These are phyloP conservation scores for Claviceps pusilla DNA, from an alignment of 2,329 filamentous ascomycete species.

Conservation along the genomic window DNA sequence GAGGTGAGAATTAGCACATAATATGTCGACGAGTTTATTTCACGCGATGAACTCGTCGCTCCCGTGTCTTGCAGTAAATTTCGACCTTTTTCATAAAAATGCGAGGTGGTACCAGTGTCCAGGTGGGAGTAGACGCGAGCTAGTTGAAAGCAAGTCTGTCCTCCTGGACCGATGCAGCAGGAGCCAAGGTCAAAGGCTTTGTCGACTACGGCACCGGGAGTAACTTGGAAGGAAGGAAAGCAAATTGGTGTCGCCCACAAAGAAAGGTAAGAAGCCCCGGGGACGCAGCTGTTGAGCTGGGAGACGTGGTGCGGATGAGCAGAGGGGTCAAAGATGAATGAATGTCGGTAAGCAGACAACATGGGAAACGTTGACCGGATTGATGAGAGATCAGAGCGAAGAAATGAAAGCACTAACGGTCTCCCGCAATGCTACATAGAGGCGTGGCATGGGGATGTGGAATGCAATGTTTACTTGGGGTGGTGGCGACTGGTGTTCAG, in stretches of 20 bases:
- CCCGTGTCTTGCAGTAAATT: conserved; percentile 3
- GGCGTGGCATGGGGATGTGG: conserved; percentile 3
- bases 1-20: conserved; percentile 20
- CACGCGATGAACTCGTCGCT: conserved; percentile 4
- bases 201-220: neutral
- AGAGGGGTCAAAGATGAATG: conserved; percentile 1
- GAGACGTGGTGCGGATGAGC: neutral
- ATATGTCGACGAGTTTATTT: conserved; percentile 11
- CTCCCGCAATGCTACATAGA: neutral
- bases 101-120: neutral
- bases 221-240: neutral
- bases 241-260: neutral
- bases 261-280: neutral
- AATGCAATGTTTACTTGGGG: conserved; percentile 10
- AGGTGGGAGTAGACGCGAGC: conserved; percentile 1
- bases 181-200: neutral
- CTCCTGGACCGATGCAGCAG: conserved; percentile 1
- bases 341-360: neutral
- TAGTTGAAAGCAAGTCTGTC: neutral
- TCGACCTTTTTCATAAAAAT: neutral
- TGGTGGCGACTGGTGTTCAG: conserved; percentile 7
- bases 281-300: neutral
- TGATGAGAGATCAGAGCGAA: conserved; percentile 1
- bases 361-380: neutral
- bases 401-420: conserved; percentile 3